Percentiles rank a stretch among this genome's conserved stretches.
These are phyloP conservation scores for Hysterium pulicare DNA, from an alignment of 2,329 filamentous ascomycete genomes.

Conservation along the genomic window DNA sequence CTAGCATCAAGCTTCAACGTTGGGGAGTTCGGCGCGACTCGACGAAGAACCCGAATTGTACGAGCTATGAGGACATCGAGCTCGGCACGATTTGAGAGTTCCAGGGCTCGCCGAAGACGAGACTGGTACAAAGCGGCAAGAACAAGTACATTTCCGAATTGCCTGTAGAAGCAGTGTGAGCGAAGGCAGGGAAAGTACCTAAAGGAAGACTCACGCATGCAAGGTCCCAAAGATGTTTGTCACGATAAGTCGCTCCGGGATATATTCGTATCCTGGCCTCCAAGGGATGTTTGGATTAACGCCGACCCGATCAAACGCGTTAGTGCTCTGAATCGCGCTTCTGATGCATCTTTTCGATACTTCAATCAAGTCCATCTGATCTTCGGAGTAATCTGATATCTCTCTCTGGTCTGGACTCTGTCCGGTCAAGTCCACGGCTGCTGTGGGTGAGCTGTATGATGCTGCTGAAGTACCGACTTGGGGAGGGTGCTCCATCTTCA, in stretches of 20 bases:
- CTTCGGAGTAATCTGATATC: not conserved
- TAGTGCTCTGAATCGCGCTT: conserved; percentile 79
- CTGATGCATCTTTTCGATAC: conserved; percentile 31
- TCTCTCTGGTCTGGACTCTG: conserved; percentile 21
- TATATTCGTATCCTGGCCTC: conserved; percentile 51
- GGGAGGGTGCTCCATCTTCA: conserved; percentile 46
- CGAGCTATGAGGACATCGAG: conserved; percentile 62
- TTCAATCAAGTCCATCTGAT: conserved; percentile 4
- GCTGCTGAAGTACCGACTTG: conserved; percentile 12
- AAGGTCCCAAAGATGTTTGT: conserved; percentile 97
- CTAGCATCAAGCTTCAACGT: conserved; percentile 67
- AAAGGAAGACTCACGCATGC: conserved; percentile 71
- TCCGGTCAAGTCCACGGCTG: conserved; percentile 31
- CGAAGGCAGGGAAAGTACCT: conserved; percentile 7
- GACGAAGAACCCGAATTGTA: conserved; percentile 70
- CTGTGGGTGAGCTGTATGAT: conserved; percentile 53
- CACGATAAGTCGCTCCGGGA: conserved; percentile 68
- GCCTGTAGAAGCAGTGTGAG: conserved; percentile 50
- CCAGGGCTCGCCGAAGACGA: conserved; percentile 24
- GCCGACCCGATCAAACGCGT: conserved; percentile 68
- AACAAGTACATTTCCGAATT: conserved; percentile 96
- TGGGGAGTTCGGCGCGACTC: conserved; percentile 67
- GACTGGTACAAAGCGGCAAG: conserved; percentile 77
- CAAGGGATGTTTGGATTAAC: conserved; percentile 21
- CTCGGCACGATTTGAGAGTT: not conserved